A percentile compares a stretch with the other conserved stretches of the same genome.
phyloP scores from a whole-genome alignment of 352 stramenopile genomes.

The Pythium myriotylum region DNA sequence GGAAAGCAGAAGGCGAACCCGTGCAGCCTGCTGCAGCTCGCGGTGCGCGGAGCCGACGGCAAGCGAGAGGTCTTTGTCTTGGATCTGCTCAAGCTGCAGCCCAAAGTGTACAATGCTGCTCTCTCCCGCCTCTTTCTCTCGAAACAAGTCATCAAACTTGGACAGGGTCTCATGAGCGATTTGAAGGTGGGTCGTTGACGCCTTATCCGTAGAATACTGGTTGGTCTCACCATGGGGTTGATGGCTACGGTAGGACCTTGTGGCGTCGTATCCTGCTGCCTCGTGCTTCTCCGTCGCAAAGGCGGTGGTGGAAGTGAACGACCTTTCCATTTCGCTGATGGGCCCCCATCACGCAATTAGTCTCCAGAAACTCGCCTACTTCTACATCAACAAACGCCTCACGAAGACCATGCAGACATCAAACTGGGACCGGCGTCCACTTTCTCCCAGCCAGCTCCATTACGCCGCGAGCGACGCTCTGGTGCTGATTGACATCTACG shows the following conservation, averaged over 20 bases:
- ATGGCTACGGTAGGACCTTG: constrained; percentile 39
- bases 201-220: too few relatives aligned
- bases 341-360: constrained; percentile 62
- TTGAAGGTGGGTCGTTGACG: constrained; percentile 38
- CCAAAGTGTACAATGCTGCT: constrained; percentile 64
- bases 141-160: constrained; percentile 67
- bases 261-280: constrained; percentile 58
- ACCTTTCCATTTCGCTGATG: constrained; percentile 56
- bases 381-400: constrained; percentile 69
- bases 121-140: constrained; percentile 64
- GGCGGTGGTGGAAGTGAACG: constrained; percentile 74
- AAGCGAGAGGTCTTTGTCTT: constrained; percentile 77
- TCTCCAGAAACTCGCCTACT: constrained; percentile 77
- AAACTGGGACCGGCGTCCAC: constrained; percentile 73
- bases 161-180: constrained; percentile 65
- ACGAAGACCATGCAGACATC: constrained; percentile 81
- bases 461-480: constrained; percentile 76
- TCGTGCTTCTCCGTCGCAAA: constrained; percentile 74
- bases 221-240: not conserved
- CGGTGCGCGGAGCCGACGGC: constrained; percentile 43
- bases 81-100: constrained; percentile 58
- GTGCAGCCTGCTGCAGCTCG: constrained; percentile 67
- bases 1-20: constrained; percentile 42
- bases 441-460: constrained; percentile 56
- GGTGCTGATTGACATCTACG: constrained; percentile 73